Evolutionary conservation across 768 basidiomycete species (phyloP), one percentile per base, ranked within the genome.

Genomic region (Panaeolus cyanescens): DNA sequence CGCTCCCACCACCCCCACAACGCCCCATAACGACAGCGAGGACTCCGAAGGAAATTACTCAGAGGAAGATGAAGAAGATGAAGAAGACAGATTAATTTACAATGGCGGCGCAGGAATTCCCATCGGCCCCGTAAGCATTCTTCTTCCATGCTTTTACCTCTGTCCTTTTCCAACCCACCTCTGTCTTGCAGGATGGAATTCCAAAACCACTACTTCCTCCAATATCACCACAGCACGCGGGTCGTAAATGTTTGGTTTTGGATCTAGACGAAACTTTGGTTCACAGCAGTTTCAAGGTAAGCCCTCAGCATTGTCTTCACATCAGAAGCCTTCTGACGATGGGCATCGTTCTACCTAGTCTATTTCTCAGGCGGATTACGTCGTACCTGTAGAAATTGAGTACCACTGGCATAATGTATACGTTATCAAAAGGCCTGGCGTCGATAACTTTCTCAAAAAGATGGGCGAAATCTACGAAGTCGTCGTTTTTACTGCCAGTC

Each of bases 401-500:
- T 95, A 93, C 66, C 92, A 97, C 71, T 93, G 91, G 85, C 97
- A 99, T 74, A 98, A 99, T 70, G 95, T 99, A 65, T 98, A 99
- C 77, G 97, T 99, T 54, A 93, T 99, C 76, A 99, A 99, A 76
- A 90, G 97, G 55, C 97, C 97, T 8, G 97, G 97, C 15, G 97
- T 99, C 15, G 97, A 99, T 72, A 90, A 89, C 71, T 99, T 99
- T 76, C 79, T 99, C 72, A 93, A 93, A 80, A 91, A 89, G 77
- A 99, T 99, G 97, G 97, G 97, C 34, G 95, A 99, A 74, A 89
- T 98, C 45, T 99, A 96, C 72, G 97, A 99, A 75, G 83, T 99
- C 55, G 96, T 99, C 32, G 92, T 99, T 9, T 99, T 99, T 75
- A 99, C 97, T 5, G 97, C 97, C 7, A 96, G 93, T 77, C 76